Conservation (phyloP, 1,284 basidiomycete species). For the Anthracocystis setariae region DNA sequence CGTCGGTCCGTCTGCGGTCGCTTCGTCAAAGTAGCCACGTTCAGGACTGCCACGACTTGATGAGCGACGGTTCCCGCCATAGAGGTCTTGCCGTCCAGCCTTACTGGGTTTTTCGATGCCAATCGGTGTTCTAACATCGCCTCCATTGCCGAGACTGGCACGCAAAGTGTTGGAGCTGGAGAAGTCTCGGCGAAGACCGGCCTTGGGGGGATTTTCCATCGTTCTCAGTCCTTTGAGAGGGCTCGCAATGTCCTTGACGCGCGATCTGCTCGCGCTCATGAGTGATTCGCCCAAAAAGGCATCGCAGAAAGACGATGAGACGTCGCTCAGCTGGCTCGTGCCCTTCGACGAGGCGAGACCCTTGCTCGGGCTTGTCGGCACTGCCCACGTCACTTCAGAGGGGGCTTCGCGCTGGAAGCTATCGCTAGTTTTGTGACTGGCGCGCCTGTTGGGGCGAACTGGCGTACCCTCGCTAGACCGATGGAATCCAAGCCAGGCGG, state of each 20-base stretch:
- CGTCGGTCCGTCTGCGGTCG: conserved; percentile 1
- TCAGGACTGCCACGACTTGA: not conserved
- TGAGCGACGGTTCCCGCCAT: not conserved
- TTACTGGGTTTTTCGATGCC: too few species aligned
- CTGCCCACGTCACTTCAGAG: not conserved
- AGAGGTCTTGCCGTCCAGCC: not conserved
- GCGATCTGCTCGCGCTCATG: too few species aligned
- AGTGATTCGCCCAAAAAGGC: not conserved
- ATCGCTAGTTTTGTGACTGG: conserved; percentile 3
- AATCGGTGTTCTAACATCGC: not conserved
- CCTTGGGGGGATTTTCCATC: not conserved
- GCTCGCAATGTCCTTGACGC: not conserved
- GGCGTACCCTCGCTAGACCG: conserved; percentile 34
- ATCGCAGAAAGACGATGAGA: not conserved
- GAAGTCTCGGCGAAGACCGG: conserved; percentile 32
- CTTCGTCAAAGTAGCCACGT: conserved; percentile 6
- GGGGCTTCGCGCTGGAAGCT: conserved; percentile 1
- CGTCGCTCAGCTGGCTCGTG: not conserved
- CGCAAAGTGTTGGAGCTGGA: conserved; percentile 45
- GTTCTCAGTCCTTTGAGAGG: not conserved
- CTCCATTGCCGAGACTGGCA: not conserved
- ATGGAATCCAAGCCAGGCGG: conserved; percentile 11
- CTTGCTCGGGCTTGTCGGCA: conserved; percentile 2
- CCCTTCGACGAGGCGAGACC: not conserved
- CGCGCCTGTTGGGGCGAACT: conserved; percentile 12